Conservation (phyloP, 495 filamentous ascomycete species). For the Geoglossum glabrum region DNA sequence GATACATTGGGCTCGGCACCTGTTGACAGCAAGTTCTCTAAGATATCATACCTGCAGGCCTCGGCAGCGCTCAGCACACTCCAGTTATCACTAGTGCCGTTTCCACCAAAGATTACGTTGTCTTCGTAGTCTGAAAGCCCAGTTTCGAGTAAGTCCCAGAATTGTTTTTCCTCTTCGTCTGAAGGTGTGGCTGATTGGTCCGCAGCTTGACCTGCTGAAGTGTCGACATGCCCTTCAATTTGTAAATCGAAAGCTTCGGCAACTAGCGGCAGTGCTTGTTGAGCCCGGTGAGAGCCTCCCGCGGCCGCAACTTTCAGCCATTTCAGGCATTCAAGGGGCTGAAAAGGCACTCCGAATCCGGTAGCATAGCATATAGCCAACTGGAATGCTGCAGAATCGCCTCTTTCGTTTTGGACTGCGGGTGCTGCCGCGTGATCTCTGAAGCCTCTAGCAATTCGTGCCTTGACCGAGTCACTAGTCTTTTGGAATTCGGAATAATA, state of each 20-base stretch:
- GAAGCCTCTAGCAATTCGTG: conserved; percentile 6
- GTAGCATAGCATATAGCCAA: conserved; percentile 15
- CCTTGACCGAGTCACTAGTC: conserved; percentile 9
- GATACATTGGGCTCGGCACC: conserved; percentile 5
- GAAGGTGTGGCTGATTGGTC: not conserved
- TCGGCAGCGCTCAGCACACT: conserved; percentile 10
- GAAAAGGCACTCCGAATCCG: conserved; percentile 12
- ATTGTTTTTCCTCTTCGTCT: no score
- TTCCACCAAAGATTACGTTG: no score
- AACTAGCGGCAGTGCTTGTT: conserved; percentile 9
- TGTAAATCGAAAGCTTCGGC: conserved; percentile 7
- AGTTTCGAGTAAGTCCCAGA: no score
- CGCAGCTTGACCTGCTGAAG: not conserved
- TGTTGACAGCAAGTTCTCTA: conserved; percentile 6
- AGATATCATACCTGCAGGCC: conserved; percentile 8
- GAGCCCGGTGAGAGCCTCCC: conserved; percentile 2
- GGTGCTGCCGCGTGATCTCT: no score
- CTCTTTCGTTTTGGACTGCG: no score
- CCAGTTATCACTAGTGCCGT: not conserved
- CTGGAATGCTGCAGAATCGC: conserved; percentile 4
- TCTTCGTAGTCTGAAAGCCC: no score
- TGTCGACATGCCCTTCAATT: not conserved
- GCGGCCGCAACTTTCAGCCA: conserved; percentile 11
- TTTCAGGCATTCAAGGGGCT: conserved; percentile 11
- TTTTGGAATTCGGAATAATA: conserved; percentile 12